Evolutionary conservation across 495 filamentous ascomycete species (phyloP).

Genomic region (Neurospora sp.): DNA sequence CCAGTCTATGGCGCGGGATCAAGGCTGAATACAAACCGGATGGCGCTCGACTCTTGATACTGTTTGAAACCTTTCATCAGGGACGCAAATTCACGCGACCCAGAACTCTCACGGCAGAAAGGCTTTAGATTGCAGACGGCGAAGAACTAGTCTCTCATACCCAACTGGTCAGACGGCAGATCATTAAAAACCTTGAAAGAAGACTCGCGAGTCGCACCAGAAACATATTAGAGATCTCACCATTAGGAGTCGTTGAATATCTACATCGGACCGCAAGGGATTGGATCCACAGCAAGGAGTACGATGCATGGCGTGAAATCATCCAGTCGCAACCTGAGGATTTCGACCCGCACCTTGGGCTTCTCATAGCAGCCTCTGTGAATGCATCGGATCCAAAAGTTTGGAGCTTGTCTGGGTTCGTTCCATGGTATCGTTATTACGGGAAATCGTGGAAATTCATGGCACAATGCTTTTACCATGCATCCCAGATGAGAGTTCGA

Average conservation of each 20-base stretch:
- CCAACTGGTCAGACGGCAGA: no score
- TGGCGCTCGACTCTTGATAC: neutral
- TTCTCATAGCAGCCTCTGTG: no score
- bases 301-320: no score
- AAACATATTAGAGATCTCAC: neutral
- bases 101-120: neutral
- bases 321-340: neutral
- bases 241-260: neutral
- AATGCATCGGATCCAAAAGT: no score
- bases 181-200: no score
- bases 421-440: neutral
- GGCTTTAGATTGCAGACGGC: neutral
- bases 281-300: neutral
- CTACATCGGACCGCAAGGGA: neutral
- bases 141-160: neutral
- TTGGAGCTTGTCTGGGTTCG: no score
- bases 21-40: neutral
- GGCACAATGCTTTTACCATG: neutral
- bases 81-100: neutral
- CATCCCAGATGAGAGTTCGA: neutral
- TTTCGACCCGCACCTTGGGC: neutral
- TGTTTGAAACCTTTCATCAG: neutral
- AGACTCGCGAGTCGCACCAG: neutral
- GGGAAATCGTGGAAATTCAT: neutral
- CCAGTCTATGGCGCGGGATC: neutral